Conservation (phyloP, 257 asterid species). For the Solanum corneliomulleri region DNA sequence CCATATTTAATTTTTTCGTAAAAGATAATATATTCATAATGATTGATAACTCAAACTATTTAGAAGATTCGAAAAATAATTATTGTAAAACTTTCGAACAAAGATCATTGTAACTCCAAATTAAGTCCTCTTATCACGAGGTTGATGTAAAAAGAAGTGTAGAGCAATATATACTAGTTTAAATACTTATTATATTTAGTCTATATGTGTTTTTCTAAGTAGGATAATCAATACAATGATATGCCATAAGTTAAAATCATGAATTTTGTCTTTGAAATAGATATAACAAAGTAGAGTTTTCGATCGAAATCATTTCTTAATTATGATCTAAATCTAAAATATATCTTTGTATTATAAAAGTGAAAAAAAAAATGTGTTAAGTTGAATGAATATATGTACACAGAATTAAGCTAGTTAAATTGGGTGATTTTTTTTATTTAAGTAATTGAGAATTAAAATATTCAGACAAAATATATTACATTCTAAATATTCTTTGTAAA, state of each 20-base stretch:
- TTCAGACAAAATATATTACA: too few relatives aligned
- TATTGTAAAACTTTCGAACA: neutral
- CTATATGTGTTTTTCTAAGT: neutral
- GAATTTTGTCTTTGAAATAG: neutral
- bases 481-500: too few relatives aligned
- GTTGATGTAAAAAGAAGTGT: neutral
- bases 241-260: neutral
- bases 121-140: neutral
- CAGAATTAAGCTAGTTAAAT: too few relatives aligned
- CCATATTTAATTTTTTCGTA: too few relatives aligned
- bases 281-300: neutral
- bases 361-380: too few relatives aligned
- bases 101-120: neutral
- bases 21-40: too few relatives aligned
- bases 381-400: too few relatives aligned
- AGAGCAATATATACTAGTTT: neutral
- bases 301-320: fast-evolving
- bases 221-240: neutral
- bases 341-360: too few relatives aligned
- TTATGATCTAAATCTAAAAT: too few relatives aligned
- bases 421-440: too few relatives aligned
- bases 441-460: too few relatives aligned
- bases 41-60: neutral
- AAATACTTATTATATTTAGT: neutral
- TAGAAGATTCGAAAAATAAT: neutral